These are phyloP conservation scores for Leccinum variicolor DNA, from an alignment of 768 basidiomycete species.

Conservation along the genomic window DNA sequence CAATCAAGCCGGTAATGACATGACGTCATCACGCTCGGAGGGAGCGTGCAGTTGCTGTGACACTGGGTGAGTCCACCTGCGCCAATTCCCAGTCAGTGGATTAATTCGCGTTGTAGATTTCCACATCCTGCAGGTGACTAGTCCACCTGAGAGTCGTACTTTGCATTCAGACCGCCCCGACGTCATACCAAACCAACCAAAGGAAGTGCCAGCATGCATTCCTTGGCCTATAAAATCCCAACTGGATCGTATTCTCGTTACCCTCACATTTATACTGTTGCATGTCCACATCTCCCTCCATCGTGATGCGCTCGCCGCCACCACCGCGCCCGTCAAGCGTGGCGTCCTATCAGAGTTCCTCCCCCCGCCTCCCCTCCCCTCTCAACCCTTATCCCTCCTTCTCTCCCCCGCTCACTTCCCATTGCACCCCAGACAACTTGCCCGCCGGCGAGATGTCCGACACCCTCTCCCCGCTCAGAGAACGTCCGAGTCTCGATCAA, in stretches of 20 bases:
- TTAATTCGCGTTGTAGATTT: neutral
- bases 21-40: neutral
- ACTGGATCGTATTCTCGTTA: constrained; percentile 2
- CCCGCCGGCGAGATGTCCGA: constrained; percentile 12
- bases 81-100: neutral
- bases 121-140: neutral
- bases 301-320: neutral
- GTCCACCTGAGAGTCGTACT: neutral
- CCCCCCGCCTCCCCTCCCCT: constrained; percentile 23
- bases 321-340: constrained; percentile 9
- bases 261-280: neutral
- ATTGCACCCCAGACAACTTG: constrained; percentile 4
- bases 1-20: neutral
- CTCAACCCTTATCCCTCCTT: constrained; percentile 19
- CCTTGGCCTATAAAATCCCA: constrained; percentile 12
- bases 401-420: neutral
- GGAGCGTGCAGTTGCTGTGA: neutral
- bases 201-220: constrained; percentile 3
- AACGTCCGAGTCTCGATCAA: constrained; percentile 4
- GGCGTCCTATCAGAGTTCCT: constrained; percentile 9
- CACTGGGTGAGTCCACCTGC: neutral
- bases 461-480: constrained; percentile 18
- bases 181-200: constrained; percentile 7
- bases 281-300: constrained; percentile 2
- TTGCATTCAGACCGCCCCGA: constrained; percentile 7